Percentiles rank a stretch among this genome's conserved stretches.
Conservation (phyloP, 2,329 filamentous ascomycete genomes). For the Xylariaceae sp. region DNA sequence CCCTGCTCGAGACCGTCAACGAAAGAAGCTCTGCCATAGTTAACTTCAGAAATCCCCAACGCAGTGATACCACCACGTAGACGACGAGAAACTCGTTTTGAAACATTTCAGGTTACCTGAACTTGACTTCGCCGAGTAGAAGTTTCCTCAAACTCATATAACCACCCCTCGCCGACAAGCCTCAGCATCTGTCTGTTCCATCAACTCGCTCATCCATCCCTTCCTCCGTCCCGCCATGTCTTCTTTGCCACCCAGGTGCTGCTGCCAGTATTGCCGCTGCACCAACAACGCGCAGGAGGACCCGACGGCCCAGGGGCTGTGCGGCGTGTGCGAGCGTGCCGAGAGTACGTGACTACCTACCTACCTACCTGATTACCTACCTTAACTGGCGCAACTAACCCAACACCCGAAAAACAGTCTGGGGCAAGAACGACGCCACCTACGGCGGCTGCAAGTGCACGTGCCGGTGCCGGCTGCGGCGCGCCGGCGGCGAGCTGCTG, state of each 20-base stretch:
- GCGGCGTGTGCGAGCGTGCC: constrained; percentile 2
- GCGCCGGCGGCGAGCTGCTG: background rate
- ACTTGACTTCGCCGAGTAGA: too few relatives aligned
- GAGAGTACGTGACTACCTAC: too few relatives aligned
- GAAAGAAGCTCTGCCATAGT: too few relatives aligned
- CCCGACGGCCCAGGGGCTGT: background rate
- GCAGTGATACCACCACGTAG: too few relatives aligned
- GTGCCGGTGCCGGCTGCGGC: constrained; percentile 1
- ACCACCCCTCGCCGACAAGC: background rate
- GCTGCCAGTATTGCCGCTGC: constrained; percentile 1
- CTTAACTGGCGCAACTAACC: too few relatives aligned
- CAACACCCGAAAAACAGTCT: too few relatives aligned
- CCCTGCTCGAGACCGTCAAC: too few relatives aligned
- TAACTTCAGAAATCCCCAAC: too few relatives aligned
- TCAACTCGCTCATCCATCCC: background rate
- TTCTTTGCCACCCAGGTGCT: constrained; percentile 1
- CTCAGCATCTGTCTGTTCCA: too few relatives aligned
- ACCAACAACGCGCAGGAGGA: constrained; percentile 1
- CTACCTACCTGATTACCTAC: too few relatives aligned
- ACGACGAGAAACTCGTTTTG: too few relatives aligned
- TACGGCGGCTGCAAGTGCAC: constrained; percentile 1
- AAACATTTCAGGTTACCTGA: too few relatives aligned
- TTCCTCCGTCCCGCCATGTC: background rate
- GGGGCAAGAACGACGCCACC: constrained; percentile 2
- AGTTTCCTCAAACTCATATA: background rate